Evolutionary conservation across 1,139 yeast species (phyloP), one percentile per base, ranked within the genome.

Genomic region (Suhomyces anneliseae): DNA sequence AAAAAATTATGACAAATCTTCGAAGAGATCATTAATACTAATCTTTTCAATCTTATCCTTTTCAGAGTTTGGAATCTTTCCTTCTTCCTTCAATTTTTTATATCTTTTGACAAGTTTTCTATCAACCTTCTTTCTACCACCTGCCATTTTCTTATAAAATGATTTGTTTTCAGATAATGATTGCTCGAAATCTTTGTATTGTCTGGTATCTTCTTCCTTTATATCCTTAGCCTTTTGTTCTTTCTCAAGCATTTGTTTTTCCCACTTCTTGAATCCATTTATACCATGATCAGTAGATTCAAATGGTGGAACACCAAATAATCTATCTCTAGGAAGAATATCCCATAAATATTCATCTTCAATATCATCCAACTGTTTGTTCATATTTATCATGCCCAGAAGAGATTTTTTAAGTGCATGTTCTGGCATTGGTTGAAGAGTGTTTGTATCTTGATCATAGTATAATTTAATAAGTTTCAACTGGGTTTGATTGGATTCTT

Each of bases 321-420:
- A 54, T 43, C 65, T 66, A 19, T 64, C 69, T 38, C 62, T 61
- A 1, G 79, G 79, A 34, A 70, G 59, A 39, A 71, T 48, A 12
- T 67, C 60, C 79, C 79, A 74, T 37, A 75, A 64, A 48, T 69
- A 72, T 35, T 68, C 74, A 51, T 75, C 77, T 44, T 69, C 70
- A 12, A 75, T 65, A 41, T 67, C 70, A 14, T 66, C 62, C 48
- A 74, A 60, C 19, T 62, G 60, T 3, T 70, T 69, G 51, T 74
- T 73, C 47, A 72, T 54, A 42, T 68, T 68, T 29, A 70, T 63
- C 70, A 72, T 68, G 7, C 78, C 78, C 45, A 76, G 70, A 36
- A 74, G 57, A 3, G 78, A 65, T 47, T 65, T 68, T 47, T 70
- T 71, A 40, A 74, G 60, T 1, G 76, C 66, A 49, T 75, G 79